Conservation (phyloP, 306 rosid genomes). For the Cercis canadensis region DNA sequence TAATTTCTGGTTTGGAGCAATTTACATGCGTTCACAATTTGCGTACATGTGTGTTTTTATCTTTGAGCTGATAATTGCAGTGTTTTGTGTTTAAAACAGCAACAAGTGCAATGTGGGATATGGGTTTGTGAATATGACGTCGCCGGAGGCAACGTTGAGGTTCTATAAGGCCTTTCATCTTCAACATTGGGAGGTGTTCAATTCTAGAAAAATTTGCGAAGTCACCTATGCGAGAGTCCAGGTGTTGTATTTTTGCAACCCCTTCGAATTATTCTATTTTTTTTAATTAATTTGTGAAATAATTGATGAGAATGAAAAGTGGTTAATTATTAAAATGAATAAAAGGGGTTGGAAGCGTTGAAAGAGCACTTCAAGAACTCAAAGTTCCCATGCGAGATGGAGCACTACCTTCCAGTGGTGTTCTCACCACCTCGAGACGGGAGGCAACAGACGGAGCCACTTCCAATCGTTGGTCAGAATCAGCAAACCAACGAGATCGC, state of each 20-base stretch:
- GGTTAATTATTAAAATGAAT: neutral
- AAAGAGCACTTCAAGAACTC: constrained; percentile 97
- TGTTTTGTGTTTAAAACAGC: constrained; percentile 40
- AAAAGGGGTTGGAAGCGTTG: constrained; percentile 86
- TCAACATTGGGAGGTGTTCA: constrained; percentile 94
- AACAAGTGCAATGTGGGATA: constrained; percentile 99
- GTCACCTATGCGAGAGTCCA: constrained; percentile 93
- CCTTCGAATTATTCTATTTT: neutral
- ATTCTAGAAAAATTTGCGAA: constrained; percentile 89
- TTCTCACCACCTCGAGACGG: constrained; percentile 91
- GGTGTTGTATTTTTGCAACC: constrained; percentile 40
- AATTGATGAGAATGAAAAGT: neutral
- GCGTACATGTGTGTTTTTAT: too few relatives aligned
- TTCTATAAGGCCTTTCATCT: constrained; percentile 88
- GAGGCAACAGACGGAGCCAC: constrained; percentile 68
- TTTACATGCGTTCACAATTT: too few relatives aligned
- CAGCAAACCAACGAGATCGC: constrained; percentile 15
- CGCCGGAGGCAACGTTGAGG: constrained; percentile 78
- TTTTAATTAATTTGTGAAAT: neutral
- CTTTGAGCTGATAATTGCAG: neutral
- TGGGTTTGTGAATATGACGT: constrained; percentile 96
- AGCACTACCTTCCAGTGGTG: constrained; percentile 78
- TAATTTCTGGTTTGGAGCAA: too few relatives aligned
- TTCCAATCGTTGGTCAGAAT: constrained; percentile 61
- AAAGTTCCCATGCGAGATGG: constrained; percentile 91